Conservation (phyloP, 176 grass and related monocot genomes). For the Stipa capillata region DNA sequence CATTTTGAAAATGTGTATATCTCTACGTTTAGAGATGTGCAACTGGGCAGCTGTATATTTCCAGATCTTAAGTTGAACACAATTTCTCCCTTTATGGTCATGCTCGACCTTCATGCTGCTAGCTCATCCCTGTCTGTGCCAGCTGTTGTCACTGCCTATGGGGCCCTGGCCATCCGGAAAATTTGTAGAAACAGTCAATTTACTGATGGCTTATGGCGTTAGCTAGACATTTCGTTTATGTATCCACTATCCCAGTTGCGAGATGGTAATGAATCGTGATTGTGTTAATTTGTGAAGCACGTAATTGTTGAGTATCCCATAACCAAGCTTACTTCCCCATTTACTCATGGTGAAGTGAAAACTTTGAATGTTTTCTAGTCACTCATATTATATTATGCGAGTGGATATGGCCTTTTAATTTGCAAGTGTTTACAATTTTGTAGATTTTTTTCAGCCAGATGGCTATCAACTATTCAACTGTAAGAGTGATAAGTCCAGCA, state of each 20-base stretch:
- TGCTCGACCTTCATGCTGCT: neutral
- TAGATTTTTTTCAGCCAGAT: neutral
- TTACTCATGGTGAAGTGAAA: neutral
- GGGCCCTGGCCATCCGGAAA: neutral
- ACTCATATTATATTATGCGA: neutral
- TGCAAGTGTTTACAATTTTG: neutral
- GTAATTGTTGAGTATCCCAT: neutral
- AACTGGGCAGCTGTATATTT: too few relatives aligned
- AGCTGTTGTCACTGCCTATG: neutral
- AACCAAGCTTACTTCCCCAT: neutral
- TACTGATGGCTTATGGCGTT: neutral
- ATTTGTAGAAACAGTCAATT: neutral
- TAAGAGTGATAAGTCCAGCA: neutral
- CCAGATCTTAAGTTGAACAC: too few relatives aligned
- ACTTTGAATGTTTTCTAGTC: neutral
- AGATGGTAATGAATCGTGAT: neutral
- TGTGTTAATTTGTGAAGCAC: neutral
- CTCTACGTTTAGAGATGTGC: too few relatives aligned
- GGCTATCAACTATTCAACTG: neutral
- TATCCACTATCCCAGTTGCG: neutral
- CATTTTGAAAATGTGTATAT: too few relatives aligned
- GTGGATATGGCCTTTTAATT: neutral
- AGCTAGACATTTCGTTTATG: neutral
- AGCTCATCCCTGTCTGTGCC: neutral
- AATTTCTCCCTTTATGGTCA: too few relatives aligned